phyloP scores from a whole-genome alignment of 345 rosid species.

The Crucihimalaya himalaica region DNA sequence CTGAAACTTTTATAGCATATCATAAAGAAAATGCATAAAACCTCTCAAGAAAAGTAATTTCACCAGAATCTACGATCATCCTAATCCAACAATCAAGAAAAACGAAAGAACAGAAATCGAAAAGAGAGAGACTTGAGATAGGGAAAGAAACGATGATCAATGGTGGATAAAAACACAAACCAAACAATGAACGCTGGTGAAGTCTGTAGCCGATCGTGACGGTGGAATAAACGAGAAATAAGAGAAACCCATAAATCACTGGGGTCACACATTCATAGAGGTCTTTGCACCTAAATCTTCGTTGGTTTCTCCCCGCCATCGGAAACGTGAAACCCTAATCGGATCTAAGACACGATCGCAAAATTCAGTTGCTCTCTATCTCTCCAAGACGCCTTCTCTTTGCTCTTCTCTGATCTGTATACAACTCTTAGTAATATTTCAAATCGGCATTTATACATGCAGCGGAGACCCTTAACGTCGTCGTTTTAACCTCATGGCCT shows the following conservation, averaged over 20 bases:
- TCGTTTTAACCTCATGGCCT: not conserved
- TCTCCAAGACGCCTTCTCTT: conserved; percentile 1
- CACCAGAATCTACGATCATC: conserved; percentile 1
- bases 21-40: not conserved
- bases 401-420: not conserved
- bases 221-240: not conserved
- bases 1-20: not conserved
- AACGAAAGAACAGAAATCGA: not conserved
- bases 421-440: not conserved
- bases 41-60: not conserved
- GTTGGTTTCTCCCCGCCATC: not conserved
- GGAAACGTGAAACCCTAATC: not conserved
- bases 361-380: not conserved
- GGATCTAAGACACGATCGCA: not conserved
- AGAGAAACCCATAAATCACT: not conserved
- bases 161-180: conserved; percentile 40
- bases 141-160: not conserved
- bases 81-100: too few species aligned
- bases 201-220: conserved; percentile 56
- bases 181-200: conserved; percentile 38
- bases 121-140: conserved; percentile 8
- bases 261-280: not conserved
- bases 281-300: not conserved
- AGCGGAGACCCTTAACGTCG: not conserved
- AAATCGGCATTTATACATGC: not conserved